Evolutionary conservation across 306 rosid genomes (phyloP), one percentile per base, ranked within the genome.

Genomic region (Fagus sylvatica): DNA sequence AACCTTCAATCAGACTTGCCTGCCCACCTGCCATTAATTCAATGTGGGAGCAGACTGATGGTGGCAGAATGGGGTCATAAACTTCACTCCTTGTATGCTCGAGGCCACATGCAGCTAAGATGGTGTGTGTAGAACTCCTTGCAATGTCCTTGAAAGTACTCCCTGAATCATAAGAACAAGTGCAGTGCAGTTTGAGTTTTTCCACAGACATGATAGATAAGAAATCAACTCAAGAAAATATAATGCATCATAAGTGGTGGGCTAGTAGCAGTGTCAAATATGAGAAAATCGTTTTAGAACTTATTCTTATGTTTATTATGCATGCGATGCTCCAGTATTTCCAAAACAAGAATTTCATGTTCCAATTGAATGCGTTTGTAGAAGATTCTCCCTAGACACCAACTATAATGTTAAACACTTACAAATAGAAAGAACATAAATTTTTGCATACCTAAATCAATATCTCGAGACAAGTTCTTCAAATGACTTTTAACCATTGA

Each of bases 61-160:
- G 93, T 34, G 96, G 88, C 15, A 90, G 83, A 76, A 87, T 83
- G 3, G 75, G 12, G 77, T 83, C 17, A 66, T 39, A 82, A 74
- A 82, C 93, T 69, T 89, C 93, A 7, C 76, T 87, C 73, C 78
- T 77, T 67, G 56, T 76, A 74, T 95, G 90, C 85, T 93, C 93
- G 12, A 82, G 87, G 41, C 89, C 99, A 72, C 94, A 91, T 39
- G 92, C 97, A 11, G 96, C 93, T 53, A 96, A 80, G 73, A 93
- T 69, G 6, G 97, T 89, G 77, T 88, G 85, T 11, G 82, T 78
- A 41, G 93, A 92, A 76, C 88, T 90, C 61, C 77, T 82, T 0
- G 87, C 82, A 28, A 93, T 86, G 34, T 88, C 91, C 79, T 80
- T 77, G 51, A 84, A 83, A 69, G 89, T 80, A 71, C 36, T 82